Evolutionary conservation across 345 rosid species (phyloP).

Genomic region (Aquilaria malaccensis): DNA sequence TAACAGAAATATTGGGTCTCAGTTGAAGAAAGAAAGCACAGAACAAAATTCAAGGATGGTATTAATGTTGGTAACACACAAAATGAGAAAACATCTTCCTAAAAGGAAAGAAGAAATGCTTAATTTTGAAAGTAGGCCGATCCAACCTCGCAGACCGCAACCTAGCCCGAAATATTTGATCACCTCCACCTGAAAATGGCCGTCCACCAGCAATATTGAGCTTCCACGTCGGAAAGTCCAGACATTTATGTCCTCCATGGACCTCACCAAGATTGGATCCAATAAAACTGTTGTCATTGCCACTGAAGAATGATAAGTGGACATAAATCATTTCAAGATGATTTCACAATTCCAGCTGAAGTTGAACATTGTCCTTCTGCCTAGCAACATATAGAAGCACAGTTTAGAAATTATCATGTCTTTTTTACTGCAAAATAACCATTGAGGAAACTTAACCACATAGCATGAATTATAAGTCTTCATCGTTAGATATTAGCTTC

Average conservation of each 20-base stretch:
- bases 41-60: too few species aligned
- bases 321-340: neutral
- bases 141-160: constrained; percentile 58
- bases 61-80: too few species aligned
- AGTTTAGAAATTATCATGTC: too few species aligned
- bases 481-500: neutral
- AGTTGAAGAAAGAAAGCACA: too few species aligned
- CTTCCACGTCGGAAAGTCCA: constrained; percentile 62
- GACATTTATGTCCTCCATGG: constrained; percentile 64
- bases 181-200: constrained; percentile 86
- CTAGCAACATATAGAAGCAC: constrained; percentile 22
- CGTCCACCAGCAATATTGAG: constrained; percentile 85
- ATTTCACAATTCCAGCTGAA: constrained; percentile 81
- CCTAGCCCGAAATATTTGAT: constrained; percentile 40
- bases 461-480: too few species aligned
- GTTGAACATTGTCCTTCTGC: constrained; percentile 52
- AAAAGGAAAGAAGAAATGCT: too few species aligned
- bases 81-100: too few species aligned
- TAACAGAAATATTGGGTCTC: too few species aligned
- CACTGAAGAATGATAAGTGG: neutral
- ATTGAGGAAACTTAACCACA: too few species aligned
- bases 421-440: too few species aligned
- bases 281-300: constrained; percentile 11
- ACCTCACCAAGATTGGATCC: constrained; percentile 66
- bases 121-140: neutral